Conservation (phyloP, 805 yeast species). For the Candida sphagnicola region DNA sequence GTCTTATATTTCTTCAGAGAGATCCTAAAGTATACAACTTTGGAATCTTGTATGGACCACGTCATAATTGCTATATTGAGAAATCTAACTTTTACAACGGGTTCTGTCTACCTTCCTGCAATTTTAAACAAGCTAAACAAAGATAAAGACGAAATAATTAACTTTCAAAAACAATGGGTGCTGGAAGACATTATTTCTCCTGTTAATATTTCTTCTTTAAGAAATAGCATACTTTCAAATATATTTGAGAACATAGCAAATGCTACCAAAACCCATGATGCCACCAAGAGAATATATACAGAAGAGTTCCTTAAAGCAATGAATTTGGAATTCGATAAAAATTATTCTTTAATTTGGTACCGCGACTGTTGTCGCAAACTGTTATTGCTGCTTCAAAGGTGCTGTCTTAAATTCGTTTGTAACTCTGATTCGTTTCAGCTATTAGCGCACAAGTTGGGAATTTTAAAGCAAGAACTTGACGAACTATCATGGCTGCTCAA, state of each 20-base stretch:
- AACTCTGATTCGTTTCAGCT: constrained; percentile 12
- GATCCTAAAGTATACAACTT: constrained; percentile 17
- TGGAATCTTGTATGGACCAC: constrained; percentile 19
- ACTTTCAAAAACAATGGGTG: constrained; percentile 12
- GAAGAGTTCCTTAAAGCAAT: constrained; percentile 15
- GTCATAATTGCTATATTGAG: constrained; percentile 19
- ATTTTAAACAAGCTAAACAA: constrained; percentile 17
- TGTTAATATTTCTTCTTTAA: constrained; percentile 16
- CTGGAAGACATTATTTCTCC: constrained; percentile 14
- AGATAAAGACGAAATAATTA: constrained; percentile 14
- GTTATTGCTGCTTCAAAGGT: constrained; percentile 19
- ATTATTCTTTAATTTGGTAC: constrained; percentile 18
- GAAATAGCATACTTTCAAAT: constrained; percentile 15
- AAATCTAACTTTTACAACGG: constrained; percentile 20
- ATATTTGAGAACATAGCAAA: constrained; percentile 17
- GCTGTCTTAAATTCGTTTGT: constrained; percentile 11
- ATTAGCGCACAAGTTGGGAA: constrained; percentile 25
- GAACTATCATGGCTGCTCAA: constrained; percentile 17
- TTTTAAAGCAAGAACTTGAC: constrained; percentile 19
- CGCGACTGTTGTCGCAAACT: constrained; percentile 27
- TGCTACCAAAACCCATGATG: constrained; percentile 6
- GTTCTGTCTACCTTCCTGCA: constrained; percentile 16
- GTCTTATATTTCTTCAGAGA: constrained; percentile 23
- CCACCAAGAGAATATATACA: constrained; percentile 14
- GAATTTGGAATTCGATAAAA: constrained; percentile 23